Evolutionary conservation across 2,329 filamentous ascomycete genomes (phyloP).

Genomic region (Arthrobotrys megalospora): DNA sequence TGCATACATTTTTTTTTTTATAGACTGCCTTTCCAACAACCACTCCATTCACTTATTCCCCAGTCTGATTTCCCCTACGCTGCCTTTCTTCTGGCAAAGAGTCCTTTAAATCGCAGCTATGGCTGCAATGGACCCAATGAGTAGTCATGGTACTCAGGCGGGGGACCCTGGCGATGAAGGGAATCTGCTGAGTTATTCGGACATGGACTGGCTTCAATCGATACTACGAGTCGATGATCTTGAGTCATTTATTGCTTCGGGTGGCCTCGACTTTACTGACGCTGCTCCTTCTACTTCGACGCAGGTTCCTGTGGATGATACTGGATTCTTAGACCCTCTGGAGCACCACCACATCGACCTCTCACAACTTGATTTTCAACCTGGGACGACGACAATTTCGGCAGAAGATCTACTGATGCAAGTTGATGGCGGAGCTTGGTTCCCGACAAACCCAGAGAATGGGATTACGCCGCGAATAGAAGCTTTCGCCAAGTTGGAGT

Average conservation of each 20-base stretch:
- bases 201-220: slow-evolving; percentile 58
- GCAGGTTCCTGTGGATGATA: slow-evolving; percentile 28
- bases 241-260: slow-evolving; percentile 24
- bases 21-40: slow-evolving; percentile 23
- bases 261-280: slow-evolving; percentile 48
- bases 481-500: slow-evolving; percentile 64
- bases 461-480: slow-evolving; percentile 58
- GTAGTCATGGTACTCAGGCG: slow-evolving; percentile 38
- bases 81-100: slow-evolving; percentile 33
- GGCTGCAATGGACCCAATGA: slow-evolving; percentile 57
- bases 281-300: slow-evolving; percentile 29
- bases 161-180: slow-evolving; percentile 55
- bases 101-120: slow-evolving; percentile 45
- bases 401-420: slow-evolving; percentile 26
- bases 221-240: slow-evolving; percentile 34
- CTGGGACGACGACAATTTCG: slow-evolving; percentile 1
- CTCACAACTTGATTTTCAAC: slow-evolving; percentile 7
- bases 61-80: slow-evolving; percentile 37
- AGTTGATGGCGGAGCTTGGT: slow-evolving; percentile 63
- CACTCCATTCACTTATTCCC: slow-evolving; percentile 42
- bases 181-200: slow-evolving; percentile 38
- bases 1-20: slow-evolving; percentile 18
- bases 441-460: slow-evolving; percentile 27
- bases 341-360: slow-evolving; percentile 14
- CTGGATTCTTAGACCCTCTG: slow-evolving; percentile 32